Evolutionary conservation across 164 flowering plant species (phyloP), one percentile per base, ranked within the genome.

Genomic region (Chloranthus sessilifolius): DNA sequence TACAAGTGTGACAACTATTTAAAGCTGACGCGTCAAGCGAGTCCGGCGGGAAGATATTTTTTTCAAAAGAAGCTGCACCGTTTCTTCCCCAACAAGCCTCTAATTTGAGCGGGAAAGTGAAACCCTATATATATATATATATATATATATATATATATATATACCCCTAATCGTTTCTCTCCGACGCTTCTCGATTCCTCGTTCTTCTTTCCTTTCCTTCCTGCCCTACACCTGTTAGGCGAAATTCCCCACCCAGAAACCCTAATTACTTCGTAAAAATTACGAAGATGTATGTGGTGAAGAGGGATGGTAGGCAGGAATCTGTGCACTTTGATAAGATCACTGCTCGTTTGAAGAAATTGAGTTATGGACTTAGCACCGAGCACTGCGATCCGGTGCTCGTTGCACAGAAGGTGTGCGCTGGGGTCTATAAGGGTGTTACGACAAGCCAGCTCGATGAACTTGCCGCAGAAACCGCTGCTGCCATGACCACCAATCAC

Each of bases 401-500:
- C 1, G 97, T 94, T 19, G 53, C 99, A 0, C 99, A 89, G 83
- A 94, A 94, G 67, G 99, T 89, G 33, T 89, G 97, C 49, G 95
- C 96, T 33, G 99, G 99, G 1, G 97, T 89, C 47, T 94, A 94
- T 68, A 89, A 85, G 56, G 99, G 97, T 27, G 95, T 89, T 27
- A 94, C 99, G 36, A 89, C 99, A 1, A 89, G 95, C 47, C 97
- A 85, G 62, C 92, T 94, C 52, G 96, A 89, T 68, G 97, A 89
- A 56, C 67, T 94, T 59, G 99, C 97, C 1, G 96, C 97, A 9
- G 97, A 94, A 46, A 94, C 99, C 17, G 88, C 97, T 7, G 96
- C 97, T 43, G 96, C 96, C 35, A 68, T 94, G 97, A 94, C 99
- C 2, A 82, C 99, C 0, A 85, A 81, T 40, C 97, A 94, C 41